Conservation (phyloP, 2,329 filamentous ascomycete species). For the Grosmannia serpens region DNA sequence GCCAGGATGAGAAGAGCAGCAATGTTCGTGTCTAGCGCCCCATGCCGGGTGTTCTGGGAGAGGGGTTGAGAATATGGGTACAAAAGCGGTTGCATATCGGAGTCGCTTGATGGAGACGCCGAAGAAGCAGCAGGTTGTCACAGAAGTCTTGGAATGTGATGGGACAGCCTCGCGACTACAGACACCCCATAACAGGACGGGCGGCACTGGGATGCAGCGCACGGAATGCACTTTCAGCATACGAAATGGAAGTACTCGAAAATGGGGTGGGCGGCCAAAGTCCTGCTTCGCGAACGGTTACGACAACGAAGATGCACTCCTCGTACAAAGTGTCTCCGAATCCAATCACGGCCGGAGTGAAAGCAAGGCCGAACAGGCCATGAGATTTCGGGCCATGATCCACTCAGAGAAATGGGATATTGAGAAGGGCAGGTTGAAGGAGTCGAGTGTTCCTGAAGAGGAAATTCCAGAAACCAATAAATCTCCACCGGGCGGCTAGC, state of each 20-base stretch:
- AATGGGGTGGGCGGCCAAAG: too few relatives aligned
- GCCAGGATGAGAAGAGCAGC: neutral
- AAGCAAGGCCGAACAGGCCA: too few relatives aligned
- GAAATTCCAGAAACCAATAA: constrained; percentile 1
- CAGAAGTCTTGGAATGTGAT: neutral
- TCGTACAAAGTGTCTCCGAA: neutral
- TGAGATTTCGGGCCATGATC: too few relatives aligned
- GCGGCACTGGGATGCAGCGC: neutral
- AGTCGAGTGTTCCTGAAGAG: neutral
- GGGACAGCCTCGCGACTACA: neutral
- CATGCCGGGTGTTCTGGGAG: neutral
- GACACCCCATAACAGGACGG: neutral
- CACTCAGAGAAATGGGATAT: neutral
- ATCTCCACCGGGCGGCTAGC: constrained; percentile 2
- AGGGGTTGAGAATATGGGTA: neutral
- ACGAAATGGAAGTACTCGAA: too few relatives aligned
- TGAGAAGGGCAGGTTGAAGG: neutral
- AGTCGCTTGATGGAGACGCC: neutral
- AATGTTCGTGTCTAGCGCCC: neutral
- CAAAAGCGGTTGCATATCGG: neutral
- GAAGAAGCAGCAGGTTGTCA: neutral
- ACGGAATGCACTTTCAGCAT: neutral
- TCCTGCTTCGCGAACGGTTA: too few relatives aligned
- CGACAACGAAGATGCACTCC: neutral
- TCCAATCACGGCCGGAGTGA: too few relatives aligned